phyloP scores from a whole-genome alignment of 371 early-diverging fungal species.

The Gilbertella persicaria region DNA sequence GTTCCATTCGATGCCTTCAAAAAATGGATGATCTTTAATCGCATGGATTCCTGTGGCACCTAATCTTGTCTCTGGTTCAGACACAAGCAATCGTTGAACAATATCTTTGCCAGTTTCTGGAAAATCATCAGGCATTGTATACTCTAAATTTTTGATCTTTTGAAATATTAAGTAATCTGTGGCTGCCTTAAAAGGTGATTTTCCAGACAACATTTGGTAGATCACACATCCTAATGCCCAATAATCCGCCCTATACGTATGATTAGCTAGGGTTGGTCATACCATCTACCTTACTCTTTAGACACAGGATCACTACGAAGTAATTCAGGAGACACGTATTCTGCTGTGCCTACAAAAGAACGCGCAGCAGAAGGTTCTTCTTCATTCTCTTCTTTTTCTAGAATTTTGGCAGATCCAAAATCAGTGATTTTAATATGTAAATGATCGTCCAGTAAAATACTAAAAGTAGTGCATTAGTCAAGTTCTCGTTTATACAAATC shows the following conservation, averaged over 20 bases:
- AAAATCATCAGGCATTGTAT: constrained; percentile 76
- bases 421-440: constrained; percentile 96
- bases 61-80: constrained; percentile 76
- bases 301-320: constrained; percentile 83
- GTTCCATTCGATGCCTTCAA: constrained; percentile 85
- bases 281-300: constrained; percentile 56
- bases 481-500: background rate
- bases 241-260: constrained; percentile 75
- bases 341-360: constrained; percentile 97
- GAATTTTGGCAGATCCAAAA: constrained; percentile 96
- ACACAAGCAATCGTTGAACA: constrained; percentile 69
- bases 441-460: constrained; percentile 78
- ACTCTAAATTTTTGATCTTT: constrained; percentile 87
- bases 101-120: constrained; percentile 69
- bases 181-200: constrained; percentile 94
- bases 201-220: constrained; percentile 92
- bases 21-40: constrained; percentile 89
- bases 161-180: constrained; percentile 97
- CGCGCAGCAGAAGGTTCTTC: constrained; percentile 45
- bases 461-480: constrained; percentile 12
- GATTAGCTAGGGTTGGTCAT: too few relatives aligned
- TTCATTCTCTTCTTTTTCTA: constrained; percentile 25
- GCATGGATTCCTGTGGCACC: constrained; percentile 66
- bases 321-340: constrained; percentile 96
- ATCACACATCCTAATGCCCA: constrained; percentile 99